These are phyloP conservation scores for Neopestalotiopsis sp. DNA, from an alignment of 2,329 filamentous ascomycete genomes.

Conservation along the genomic window DNA sequence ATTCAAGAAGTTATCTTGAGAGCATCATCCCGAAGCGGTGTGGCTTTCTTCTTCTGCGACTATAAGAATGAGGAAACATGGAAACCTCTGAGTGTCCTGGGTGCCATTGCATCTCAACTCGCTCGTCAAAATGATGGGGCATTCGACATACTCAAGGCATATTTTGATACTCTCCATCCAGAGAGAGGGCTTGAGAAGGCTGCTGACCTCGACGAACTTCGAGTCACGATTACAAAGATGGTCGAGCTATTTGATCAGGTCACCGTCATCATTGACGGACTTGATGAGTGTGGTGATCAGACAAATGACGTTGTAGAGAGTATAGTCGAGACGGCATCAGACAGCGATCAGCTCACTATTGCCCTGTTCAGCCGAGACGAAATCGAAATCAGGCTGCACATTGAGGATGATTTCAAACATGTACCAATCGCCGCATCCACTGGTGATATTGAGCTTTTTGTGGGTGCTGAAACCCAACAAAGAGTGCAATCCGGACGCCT, in stretches of 20 bases:
- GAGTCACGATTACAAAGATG: neutral
- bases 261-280: neutral
- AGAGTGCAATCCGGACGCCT: neutral
- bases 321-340: neutral
- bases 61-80: neutral
- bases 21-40: neutral
- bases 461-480: neutral
- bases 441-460: neutral
- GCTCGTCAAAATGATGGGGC: slow-evolving; percentile 32
- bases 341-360: neutral
- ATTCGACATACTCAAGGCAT: slow-evolving; percentile 25
- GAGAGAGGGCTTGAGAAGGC: neutral
- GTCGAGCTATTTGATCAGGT: neutral
- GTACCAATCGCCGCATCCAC: neutral
- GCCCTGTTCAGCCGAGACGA: neutral
- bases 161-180: slow-evolving; percentile 13
- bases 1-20: slow-evolving; percentile 21
- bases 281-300: neutral
- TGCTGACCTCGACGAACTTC: neutral
- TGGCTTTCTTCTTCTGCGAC: neutral
- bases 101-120: slow-evolving; percentile 33
- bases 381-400: neutral
- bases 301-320: neutral
- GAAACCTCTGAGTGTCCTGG: slow-evolving; percentile 26
- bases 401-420: neutral